A percentile compares a stretch with the other conserved stretches of the same genome.
Conservation (phyloP, 2,329 filamentous ascomycete species). For the Curvularia verruculosa region DNA sequence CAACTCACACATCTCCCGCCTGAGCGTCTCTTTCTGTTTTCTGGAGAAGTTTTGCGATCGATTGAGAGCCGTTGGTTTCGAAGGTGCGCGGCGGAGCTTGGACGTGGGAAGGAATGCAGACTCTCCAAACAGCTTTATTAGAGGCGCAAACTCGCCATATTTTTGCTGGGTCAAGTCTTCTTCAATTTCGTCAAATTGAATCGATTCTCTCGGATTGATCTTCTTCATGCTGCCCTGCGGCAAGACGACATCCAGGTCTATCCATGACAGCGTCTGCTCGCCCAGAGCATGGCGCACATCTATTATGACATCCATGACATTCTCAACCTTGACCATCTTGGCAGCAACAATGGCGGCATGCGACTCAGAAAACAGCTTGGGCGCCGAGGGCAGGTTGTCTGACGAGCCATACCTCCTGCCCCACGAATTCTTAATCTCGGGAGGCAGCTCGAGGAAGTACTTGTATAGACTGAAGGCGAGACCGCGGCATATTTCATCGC, state of each 20-base stretch:
- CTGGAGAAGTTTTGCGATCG: slow-evolving; percentile 77
- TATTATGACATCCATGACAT: slow-evolving; percentile 72
- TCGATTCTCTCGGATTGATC: slow-evolving; percentile 56
- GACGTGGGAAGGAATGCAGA: slow-evolving; percentile 86
- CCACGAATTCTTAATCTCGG: slow-evolving; percentile 74
- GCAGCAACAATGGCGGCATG: slow-evolving; percentile 91
- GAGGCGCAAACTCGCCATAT: slow-evolving; percentile 77
- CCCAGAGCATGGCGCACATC: slow-evolving; percentile 77
- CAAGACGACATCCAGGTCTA: slow-evolving; percentile 86
- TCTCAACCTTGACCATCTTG: slow-evolving; percentile 81
- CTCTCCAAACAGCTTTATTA: slow-evolving; percentile 81
- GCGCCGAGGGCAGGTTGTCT: slow-evolving; percentile 66
- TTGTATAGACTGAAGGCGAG: slow-evolving; percentile 92
- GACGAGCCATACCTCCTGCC: slow-evolving; percentile 59
- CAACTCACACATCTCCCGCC: slow-evolving; percentile 87
- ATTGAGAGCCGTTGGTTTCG: slow-evolving; percentile 80
- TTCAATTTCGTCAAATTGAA: slow-evolving; percentile 65
- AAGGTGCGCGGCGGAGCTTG: slow-evolving; percentile 82
- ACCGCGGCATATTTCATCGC: slow-evolving; percentile 89
- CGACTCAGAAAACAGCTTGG: slow-evolving; percentile 82
- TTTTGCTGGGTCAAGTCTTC: slow-evolving; percentile 71
- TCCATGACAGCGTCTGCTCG: slow-evolving; percentile 80
- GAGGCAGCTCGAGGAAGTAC: slow-evolving; percentile 88
- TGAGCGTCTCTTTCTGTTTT: slow-evolving; percentile 81
- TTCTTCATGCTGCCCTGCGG: slow-evolving; percentile 72